Evolutionary conservation across 148 eudicot species (phyloP), one percentile per base, ranked within the genome.

Genomic region (Drosera capensis): DNA sequence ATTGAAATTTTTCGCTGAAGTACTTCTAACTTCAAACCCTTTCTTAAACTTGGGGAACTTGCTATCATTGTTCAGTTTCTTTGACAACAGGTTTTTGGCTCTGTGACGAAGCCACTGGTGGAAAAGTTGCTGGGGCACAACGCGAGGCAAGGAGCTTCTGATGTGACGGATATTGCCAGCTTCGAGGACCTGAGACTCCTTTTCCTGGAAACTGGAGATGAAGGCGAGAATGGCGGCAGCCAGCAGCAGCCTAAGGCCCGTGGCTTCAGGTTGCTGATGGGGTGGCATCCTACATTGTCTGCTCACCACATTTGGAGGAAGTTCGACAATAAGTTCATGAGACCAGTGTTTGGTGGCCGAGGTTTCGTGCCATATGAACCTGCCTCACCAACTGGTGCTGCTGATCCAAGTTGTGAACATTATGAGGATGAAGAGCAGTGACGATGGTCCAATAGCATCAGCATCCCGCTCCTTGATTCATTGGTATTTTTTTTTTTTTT

Each of bases 341-440:
- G 95, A 35, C 97, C 97, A 3, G 78, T 84, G 42, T 88, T 88
- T 43, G 97, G 97, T 49, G 97, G 97, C 0, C 72, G 97, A 34
- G 97, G 94, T 17, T 90, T 90, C 28, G 95, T 75, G 25, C 71
- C 93, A 23, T 73, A 71, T 28, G 66, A 80, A 44, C 93, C 95
- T 6, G 69, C 75, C 20, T 80, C 94, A 7, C 92, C 97, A 25
- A 78, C 74, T 21, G 80, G 67, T 55, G 67, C 66, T 54, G 60
- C 63, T 4, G 74, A 68, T 35, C 46, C 17, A 6, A 44, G 1
- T 59, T 56, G 38, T 12, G 66, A 64, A 23, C 55, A 31, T 4
- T 34, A 34, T n/a, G n/a, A n/a, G n/a, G n/a, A n/a, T n/a, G n/a
- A n/a, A n/a, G n/a, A n/a, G n/a, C n/a, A n/a, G n/a, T n/a, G n/a